A percentile compares a stretch with the other conserved stretches of the same genome.
phyloP scores from a whole-genome alignment of 1,284 basidiomycete species.

The Ceraceosorus guamensis region DNA sequence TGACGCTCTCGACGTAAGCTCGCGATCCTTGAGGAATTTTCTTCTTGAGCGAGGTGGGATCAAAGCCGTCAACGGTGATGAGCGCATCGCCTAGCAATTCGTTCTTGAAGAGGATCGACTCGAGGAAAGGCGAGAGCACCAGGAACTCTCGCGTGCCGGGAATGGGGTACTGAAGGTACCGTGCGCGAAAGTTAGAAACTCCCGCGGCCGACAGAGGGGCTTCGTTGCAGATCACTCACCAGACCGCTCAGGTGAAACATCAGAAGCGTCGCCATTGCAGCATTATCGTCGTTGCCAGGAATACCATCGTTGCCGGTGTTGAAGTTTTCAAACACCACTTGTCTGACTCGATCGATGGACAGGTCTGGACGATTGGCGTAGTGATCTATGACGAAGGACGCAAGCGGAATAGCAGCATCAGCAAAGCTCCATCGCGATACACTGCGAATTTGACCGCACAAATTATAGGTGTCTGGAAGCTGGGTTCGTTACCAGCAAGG shows the following conservation, averaged over 20 bases:
- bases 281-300: constrained; percentile 56
- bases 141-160: constrained; percentile 48
- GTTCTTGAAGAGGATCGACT: constrained; percentile 32
- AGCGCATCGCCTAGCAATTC: constrained; percentile 22
- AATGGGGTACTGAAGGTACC: constrained; percentile 60
- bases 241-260: constrained; percentile 58
- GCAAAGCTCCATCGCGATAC: too few species aligned
- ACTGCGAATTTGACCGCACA: too few species aligned
- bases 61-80: constrained; percentile 26
- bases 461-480: constrained; percentile 24
- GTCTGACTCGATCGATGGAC: constrained; percentile 21
- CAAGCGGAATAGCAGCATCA: too few species aligned
- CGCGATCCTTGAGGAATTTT: constrained; percentile 8
- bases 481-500: constrained; percentile 36
- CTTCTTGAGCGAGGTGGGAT: neutral
- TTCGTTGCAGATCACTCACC: too few species aligned
- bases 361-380: constrained; percentile 18
- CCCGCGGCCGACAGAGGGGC: too few species aligned
- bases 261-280: constrained; percentile 64
- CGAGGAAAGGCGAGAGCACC: constrained; percentile 33
- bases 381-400: too few species aligned
- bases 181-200: too few species aligned
- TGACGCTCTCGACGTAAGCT: constrained; percentile 14
- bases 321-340: constrained; percentile 28
- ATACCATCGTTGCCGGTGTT: constrained; percentile 19